Evolutionary conservation across 2,329 filamentous ascomycete species (phyloP).

Genomic region (Rhinocladiella similis): DNA sequence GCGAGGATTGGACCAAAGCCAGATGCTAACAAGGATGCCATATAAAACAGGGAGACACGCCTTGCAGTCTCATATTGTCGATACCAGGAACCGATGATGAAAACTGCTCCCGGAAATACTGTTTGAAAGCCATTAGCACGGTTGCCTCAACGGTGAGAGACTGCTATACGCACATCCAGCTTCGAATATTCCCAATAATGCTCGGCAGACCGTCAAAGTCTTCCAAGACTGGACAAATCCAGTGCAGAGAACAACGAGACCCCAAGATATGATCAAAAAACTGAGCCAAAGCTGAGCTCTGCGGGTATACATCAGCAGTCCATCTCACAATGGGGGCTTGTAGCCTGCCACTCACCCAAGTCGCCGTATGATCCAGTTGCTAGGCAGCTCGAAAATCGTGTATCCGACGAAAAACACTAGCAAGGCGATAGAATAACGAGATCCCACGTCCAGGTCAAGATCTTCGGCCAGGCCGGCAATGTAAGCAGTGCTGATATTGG

Average conservation of each 20-base stretch:
- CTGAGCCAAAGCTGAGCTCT: conserved; percentile 43
- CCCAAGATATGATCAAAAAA: conserved; percentile 32
- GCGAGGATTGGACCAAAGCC: conserved; percentile 49
- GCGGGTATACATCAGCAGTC: too few relatives aligned
- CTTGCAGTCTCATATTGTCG: conserved; percentile 35
- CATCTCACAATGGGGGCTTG: too few relatives aligned
- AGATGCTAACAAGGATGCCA: conserved; percentile 48
- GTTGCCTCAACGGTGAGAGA: background rate
- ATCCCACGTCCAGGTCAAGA: conserved; percentile 26
- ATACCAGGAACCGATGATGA: conserved; percentile 19
- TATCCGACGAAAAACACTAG: conserved; percentile 31
- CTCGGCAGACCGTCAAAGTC: conserved; percentile 27
- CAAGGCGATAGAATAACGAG: too few relatives aligned
- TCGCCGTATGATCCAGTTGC: conserved; percentile 54
- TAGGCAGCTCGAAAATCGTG: conserved; percentile 24
- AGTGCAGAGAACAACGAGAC: conserved; percentile 27
- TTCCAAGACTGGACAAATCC: conserved; percentile 32
- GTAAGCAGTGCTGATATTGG: conserved; percentile 69
- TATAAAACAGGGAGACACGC: conserved; percentile 49
- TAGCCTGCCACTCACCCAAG: conserved; percentile 40
- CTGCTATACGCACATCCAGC: conserved; percentile 45
- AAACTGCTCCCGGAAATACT: conserved; percentile 60
- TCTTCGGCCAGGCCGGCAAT: conserved; percentile 59
- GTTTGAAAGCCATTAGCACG: background rate
- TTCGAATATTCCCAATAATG: conserved; percentile 63